Evolutionary conservation across 2,329 filamentous ascomycete species (phyloP), one percentile per base, ranked within the genome.

Genomic region (Ustilaginoidea virens): DNA sequence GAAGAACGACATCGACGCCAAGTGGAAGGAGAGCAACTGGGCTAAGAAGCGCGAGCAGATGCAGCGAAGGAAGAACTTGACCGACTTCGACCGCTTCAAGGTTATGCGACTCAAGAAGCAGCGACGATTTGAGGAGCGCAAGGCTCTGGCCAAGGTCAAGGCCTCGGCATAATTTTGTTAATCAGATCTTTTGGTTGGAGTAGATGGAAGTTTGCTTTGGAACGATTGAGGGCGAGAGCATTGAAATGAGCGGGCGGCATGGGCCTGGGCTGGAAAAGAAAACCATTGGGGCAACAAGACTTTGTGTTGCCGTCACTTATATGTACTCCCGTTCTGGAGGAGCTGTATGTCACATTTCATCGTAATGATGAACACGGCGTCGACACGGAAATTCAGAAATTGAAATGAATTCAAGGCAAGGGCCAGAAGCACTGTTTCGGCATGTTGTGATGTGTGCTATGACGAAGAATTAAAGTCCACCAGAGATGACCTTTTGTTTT

Each of bases 31-130:
- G 66, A 86, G 74, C 70, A 74, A 74, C 61, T 93, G 80, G 77
- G 83, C 86, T 53, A 90, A 98, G 82, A 86, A 83, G 74, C 75
- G 80, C 56, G 74, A 75, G 48, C 79, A 82, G 66, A 71, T 73
- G 51, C 71, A 81, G 63, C 80, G 82, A 68, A 80, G 90, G 71
- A 80, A 79, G 68, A 74, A 74, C 53, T 71, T 98, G 46, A 92
- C 78, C 64, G 90, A 98, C 74, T 98, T 98, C 58, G 90, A 98
- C 72, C 80, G 90, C 62, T 98, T 96, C 83, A 94, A 98, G 81
- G 90, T 96, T 52, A 72, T 96, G 75, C 79, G 87, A 64, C 72
- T 96, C 66, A 92, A 87, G 80, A 98, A 98, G 78, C 86, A 94
- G 79, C 82, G 86, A 61, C 81, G 86, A 60, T 96, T 92, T 68